Conservation (phyloP, 352 stramenopile genomes). For the Phytophthora nicotianae region DNA sequence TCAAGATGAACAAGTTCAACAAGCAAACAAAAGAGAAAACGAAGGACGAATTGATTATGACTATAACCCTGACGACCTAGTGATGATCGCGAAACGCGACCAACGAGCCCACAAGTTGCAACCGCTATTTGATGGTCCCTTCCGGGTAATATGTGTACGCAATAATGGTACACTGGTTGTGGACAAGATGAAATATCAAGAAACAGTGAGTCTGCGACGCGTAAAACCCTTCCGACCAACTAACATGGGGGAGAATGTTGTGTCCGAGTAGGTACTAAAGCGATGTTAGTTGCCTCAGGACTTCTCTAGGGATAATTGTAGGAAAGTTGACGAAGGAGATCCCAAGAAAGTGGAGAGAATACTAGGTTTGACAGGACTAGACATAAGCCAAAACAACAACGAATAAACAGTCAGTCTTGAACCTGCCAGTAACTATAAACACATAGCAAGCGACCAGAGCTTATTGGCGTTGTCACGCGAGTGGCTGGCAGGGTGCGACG, state of each 20-base stretch:
- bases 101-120: neutral
- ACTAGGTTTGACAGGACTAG: too few relatives aligned
- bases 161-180: neutral
- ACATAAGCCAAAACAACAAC: too few relatives aligned
- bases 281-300: too few relatives aligned
- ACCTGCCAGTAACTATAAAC: too few relatives aligned
- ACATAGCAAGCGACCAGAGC: conserved; percentile 38
- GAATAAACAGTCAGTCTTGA: too few relatives aligned
- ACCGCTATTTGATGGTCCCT: neutral
- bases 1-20: neutral
- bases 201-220: neutral
- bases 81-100: neutral
- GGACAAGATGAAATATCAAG: neutral
- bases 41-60: neutral
- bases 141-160: neutral
- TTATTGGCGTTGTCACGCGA: conserved; percentile 35
- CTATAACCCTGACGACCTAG: neutral
- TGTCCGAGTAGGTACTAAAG: neutral
- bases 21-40: neutral
- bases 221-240: neutral
- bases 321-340: too few relatives aligned
- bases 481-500: conserved; percentile 36
- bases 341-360: too few relatives aligned
- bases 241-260: neutral
- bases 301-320: too few relatives aligned